Evolutionary conservation across 495 filamentous ascomycete genomes (phyloP), one percentile per base, ranked within the genome.

Genomic region (Neurospora sp.): DNA sequence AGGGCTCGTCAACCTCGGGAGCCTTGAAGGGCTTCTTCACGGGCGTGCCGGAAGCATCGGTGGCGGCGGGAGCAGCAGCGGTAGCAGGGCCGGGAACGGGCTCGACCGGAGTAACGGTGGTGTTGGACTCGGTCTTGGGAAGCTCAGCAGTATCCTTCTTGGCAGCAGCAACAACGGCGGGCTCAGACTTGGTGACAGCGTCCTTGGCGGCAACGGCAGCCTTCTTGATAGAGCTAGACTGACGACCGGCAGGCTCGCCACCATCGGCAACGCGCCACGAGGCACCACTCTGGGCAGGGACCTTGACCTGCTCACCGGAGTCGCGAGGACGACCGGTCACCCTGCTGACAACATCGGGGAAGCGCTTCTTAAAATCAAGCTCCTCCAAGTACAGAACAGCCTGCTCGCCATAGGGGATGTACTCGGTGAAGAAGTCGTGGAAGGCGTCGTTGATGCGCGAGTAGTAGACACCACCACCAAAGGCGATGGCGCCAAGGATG

Each of bases 371-470:
- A 83, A 96, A 98, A 81, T 97, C 94, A 62, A 92, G 89, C 83
- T 99, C 96, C 83, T 99, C 96, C 73, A 99, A 92, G 83, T 97
- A 98, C n/a, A 96, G 89, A 36, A 99, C 96, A 19, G 90, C 90
- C 76, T 97, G 92, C 83, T 99, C 96, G 71, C 95, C 96, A 73
- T 93, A 97, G 3, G 96, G 96, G 8, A 99, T 83, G 81, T 96
- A 99, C 83, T 97, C 94, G 62, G 96, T 98, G 85, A 99, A 99
- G 84, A 98, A 97, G 79, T 99, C 96, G 81, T 99, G 96, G 87
- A 98, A 98, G 82, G 95, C 97, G 84, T 99, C 96, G 75, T 90
- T 96, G 82, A 94, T 89, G 74, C 97, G 87, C 31, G 96, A 96
- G 79, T 96, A 93, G 84, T 92, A 97, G 69, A 97, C 89, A 69